Percentiles rank a stretch among this genome's conserved stretches.
Evolutionary conservation across 2,329 filamentous ascomycete species (phyloP).

Genomic region (Bertia moriformis): DNA sequence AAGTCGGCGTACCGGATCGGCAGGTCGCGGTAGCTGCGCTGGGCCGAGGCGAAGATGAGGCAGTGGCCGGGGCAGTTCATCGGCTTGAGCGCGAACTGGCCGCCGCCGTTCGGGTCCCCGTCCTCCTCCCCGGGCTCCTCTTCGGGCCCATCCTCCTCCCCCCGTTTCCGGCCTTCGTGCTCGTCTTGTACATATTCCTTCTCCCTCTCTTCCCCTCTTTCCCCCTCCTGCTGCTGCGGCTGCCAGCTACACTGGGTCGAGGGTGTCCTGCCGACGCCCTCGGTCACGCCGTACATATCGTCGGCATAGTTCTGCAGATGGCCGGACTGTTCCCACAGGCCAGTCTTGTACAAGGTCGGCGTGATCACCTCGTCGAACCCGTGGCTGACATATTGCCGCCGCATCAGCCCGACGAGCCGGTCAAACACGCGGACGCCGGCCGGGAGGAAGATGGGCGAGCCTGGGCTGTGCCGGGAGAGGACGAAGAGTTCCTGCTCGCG

Average conservation of each 20-base stretch:
- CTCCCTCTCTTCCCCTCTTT: too few relatives aligned
- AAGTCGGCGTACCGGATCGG: slow-evolving; percentile 80
- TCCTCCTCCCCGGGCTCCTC: slow-evolving; percentile 24
- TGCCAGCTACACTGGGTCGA: too few relatives aligned
- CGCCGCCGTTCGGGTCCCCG: too few relatives aligned
- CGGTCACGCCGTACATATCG: slow-evolving; percentile 53
- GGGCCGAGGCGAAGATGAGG: slow-evolving; percentile 62
- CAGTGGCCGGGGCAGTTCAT: slow-evolving; percentile 92
- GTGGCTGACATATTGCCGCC: slow-evolving; percentile 70
- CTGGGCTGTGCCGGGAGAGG: slow-evolving; percentile 66
- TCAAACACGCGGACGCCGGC: slow-evolving; percentile 74
- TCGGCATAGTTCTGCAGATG: slow-evolving; percentile 83
- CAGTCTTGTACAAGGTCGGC: slow-evolving; percentile 80
- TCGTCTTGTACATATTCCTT: too few relatives aligned
- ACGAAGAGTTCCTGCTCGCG: slow-evolving; percentile 64
- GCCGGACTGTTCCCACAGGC: slow-evolving; percentile 71
- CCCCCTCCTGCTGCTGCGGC: not conserved
- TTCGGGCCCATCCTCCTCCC: slow-evolving; percentile 2
- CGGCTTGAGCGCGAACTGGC: slow-evolving; percentile 72
- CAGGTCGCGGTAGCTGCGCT: slow-evolving; percentile 64
- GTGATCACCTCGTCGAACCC: slow-evolving; percentile 82
- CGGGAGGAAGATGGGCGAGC: slow-evolving; percentile 72
- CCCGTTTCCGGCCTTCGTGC: not conserved
- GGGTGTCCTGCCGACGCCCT: slow-evolving; percentile 15
- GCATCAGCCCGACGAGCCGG: slow-evolving; percentile 66